These are phyloP conservation scores for Sporothrix brunneoviolacea DNA, from an alignment of 2,329 filamentous ascomycete genomes.

Conservation along the genomic window DNA sequence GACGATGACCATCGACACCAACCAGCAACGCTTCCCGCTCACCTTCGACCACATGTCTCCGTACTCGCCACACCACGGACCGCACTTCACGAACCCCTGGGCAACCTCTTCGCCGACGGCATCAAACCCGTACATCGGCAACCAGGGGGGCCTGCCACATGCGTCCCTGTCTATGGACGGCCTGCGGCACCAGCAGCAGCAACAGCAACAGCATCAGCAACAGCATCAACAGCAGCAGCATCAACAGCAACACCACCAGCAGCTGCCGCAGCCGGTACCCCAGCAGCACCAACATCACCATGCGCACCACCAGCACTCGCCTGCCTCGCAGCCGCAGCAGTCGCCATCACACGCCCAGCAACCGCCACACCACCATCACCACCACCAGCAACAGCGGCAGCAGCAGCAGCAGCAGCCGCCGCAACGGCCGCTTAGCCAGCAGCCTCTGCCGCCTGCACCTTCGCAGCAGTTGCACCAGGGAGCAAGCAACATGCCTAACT, in stretches of 20 bases:
- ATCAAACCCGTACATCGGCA: slow-evolving; percentile 49
- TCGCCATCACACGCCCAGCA: slow-evolving; percentile 25
- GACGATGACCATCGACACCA: slow-evolving; percentile 92
- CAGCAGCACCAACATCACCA: slow-evolving; percentile 18
- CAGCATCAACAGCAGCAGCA: slow-evolving; percentile 8
- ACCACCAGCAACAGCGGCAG: neutral
- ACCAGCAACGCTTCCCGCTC: slow-evolving; percentile 73
- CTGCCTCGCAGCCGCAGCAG: neutral
- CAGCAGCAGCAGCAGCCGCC: neutral
- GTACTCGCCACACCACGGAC: slow-evolving; percentile 51
- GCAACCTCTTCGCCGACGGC: slow-evolving; percentile 47
- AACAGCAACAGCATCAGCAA: slow-evolving; percentile 4
- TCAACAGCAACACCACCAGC: neutral
- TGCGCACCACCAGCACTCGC: slow-evolving; percentile 1
- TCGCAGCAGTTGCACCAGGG: slow-evolving; percentile 25
- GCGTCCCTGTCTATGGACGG: slow-evolving; percentile 52
- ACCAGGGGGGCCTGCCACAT: slow-evolving; percentile 51
- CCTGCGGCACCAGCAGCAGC: slow-evolving; percentile 31
- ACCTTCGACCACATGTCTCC: slow-evolving; percentile 72
- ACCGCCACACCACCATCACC: slow-evolving; percentile 25
- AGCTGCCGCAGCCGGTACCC: neutral
- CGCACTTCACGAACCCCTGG: slow-evolving; percentile 92
- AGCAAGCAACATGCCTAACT: slow-evolving; percentile 35
- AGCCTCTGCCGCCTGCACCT: slow-evolving; percentile 42
- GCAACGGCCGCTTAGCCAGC: slow-evolving; percentile 21